A percentile compares a stretch with the other conserved stretches of the same genome.
These are phyloP conservation scores for Themeda triandra DNA, from an alignment of 176 grass and related monocot species.

Conservation along the genomic window DNA sequence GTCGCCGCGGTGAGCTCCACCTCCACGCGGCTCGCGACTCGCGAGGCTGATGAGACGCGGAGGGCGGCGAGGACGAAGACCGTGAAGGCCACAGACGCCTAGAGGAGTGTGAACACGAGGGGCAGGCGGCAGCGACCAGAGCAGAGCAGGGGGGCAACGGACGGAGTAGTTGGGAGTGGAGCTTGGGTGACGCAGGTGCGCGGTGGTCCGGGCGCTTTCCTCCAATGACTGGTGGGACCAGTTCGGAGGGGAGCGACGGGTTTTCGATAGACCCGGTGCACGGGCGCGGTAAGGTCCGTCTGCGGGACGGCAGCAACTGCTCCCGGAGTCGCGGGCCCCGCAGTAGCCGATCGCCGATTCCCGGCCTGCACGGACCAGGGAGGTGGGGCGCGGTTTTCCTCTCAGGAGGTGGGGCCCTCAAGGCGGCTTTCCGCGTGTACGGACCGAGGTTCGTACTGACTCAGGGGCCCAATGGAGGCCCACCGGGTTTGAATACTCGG, in stretches of 20 bases:
- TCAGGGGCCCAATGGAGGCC: neutral
- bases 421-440: neutral
- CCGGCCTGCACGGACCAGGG: neutral
- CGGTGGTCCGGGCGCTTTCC: neutral
- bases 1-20: neutral
- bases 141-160: neutral
- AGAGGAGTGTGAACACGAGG: neutral
- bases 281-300: neutral
- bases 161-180: neutral
- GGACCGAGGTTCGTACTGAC: neutral
- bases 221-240: neutral
- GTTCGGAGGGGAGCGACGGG: fast-evolving
- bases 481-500: neutral
- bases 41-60: neutral
- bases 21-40: neutral
- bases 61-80: neutral
- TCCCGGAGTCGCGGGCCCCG: neutral
- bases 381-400: neutral
- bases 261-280: neutral
- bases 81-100: neutral
- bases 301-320: constrained; percentile 27
- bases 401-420: neutral
- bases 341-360: neutral
- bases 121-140: neutral
- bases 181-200: neutral